Evolutionary conservation across 2,329 filamentous ascomycete genomes (phyloP).

Genomic region (Neofusicoccum kwambonambiense): DNA sequence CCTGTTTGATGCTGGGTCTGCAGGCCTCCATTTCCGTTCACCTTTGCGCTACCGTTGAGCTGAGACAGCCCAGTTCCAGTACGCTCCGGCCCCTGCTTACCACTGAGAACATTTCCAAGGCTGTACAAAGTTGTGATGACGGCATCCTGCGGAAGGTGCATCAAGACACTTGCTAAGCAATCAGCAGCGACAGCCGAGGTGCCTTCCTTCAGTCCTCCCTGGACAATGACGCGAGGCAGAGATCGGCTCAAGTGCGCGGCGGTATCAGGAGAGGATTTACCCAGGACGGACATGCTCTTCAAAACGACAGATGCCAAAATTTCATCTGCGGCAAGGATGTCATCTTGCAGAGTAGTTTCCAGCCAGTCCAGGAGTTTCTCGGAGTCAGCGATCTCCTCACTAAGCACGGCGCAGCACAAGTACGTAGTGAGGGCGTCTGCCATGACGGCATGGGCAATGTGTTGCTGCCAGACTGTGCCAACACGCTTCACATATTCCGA

Average conservation of each 20-base stretch:
- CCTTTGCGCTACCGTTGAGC: slow-evolving; percentile 45
- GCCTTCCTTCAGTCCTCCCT: slow-evolving; percentile 67
- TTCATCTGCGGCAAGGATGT: slow-evolving; percentile 77
- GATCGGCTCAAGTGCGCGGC: slow-evolving; percentile 75
- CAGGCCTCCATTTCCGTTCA: slow-evolving; percentile 37
- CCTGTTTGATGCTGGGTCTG: slow-evolving; percentile 56
- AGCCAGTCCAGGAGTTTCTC: slow-evolving; percentile 82
- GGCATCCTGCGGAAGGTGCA: slow-evolving; percentile 82
- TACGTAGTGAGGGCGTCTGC: slow-evolving; percentile 78
- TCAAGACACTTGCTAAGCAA: slow-evolving; percentile 78
- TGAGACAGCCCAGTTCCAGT: slow-evolving; percentile 44
- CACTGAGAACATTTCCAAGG: slow-evolving; percentile 90
- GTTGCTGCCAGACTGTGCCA: slow-evolving; percentile 82
- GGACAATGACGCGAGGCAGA: slow-evolving; percentile 83
- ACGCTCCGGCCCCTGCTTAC: slow-evolving; percentile 57
- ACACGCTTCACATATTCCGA: slow-evolving; percentile 81
- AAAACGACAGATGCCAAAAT: slow-evolving; percentile 75
- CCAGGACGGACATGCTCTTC: slow-evolving; percentile 77
- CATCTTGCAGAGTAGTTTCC: slow-evolving; percentile 75
- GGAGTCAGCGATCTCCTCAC: slow-evolving; percentile 76
- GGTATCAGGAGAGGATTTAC: slow-evolving; percentile 69
- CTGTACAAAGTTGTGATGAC: slow-evolving; percentile 95
- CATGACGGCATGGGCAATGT: slow-evolving; percentile 81
- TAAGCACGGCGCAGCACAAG: slow-evolving; percentile 78
- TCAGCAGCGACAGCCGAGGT: slow-evolving; percentile 77